Conservation (phyloP, 2,329 filamentous ascomycete species). For the Diaporthe australafricana region DNA sequence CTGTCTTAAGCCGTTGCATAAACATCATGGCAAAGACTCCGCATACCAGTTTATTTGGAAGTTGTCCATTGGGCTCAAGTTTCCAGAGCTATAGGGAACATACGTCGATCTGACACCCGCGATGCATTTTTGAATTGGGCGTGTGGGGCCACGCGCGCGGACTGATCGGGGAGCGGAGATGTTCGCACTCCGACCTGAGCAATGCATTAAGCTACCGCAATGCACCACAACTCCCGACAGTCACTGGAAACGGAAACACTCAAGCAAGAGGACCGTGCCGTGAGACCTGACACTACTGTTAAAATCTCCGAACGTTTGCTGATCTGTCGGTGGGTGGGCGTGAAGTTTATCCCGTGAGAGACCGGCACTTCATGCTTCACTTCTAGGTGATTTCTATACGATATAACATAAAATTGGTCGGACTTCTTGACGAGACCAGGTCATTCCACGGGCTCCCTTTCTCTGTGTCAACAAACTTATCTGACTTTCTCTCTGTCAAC, state of each 20-base stretch:
- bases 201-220: not conserved
- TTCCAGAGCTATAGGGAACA: not conserved
- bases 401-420: not conserved
- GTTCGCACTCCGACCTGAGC: not conserved
- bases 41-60: too few relatives aligned
- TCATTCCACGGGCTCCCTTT: not conserved
- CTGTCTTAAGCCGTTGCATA: too few relatives aligned
- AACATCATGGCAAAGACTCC: too few relatives aligned
- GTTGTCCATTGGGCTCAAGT: too few relatives aligned
- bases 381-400: not conserved
- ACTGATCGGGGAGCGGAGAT: not conserved
- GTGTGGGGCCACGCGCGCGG: not conserved
- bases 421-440: not conserved
- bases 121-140: not conserved
- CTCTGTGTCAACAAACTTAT: too few relatives aligned
- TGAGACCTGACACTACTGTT: not conserved
- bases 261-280: not conserved
- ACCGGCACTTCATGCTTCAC: not conserved
- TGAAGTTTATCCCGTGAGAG: too few relatives aligned
- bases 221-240: not conserved
- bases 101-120: not conserved
- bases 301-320: not conserved
- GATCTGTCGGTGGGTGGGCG: not conserved
- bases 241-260: not conserved
- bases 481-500: too few relatives aligned